Evolutionary conservation across 331 rosid species (phyloP).

Genomic region (Dryas integrifolia): DNA sequence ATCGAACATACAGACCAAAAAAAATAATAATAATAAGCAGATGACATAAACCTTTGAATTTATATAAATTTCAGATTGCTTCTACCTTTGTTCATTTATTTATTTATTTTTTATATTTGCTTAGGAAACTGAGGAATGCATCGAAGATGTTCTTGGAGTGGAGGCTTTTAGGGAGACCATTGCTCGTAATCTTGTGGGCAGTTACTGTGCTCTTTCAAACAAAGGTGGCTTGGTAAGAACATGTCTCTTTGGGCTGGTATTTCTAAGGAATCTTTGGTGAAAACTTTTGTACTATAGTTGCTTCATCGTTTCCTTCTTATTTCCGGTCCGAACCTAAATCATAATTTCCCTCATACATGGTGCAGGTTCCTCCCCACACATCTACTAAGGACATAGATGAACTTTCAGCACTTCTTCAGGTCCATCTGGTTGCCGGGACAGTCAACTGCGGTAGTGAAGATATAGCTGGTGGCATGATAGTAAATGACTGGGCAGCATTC

Average conservation of each 20-base stretch:
- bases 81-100: background rate
- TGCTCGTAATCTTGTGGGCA: slow-evolving; percentile 91
- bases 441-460: slow-evolving; percentile 87
- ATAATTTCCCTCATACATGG: background rate
- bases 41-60: background rate
- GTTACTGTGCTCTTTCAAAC: slow-evolving; percentile 79
- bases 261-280: background rate
- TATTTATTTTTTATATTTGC: slow-evolving; percentile 2
- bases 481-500: slow-evolving; percentile 87
- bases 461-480: slow-evolving; percentile 71
- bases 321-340: background rate
- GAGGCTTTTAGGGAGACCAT: slow-evolving; percentile 94
- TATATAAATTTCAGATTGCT: background rate
- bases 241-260: background rate
- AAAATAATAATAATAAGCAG: no score
- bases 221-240: slow-evolving; percentile 81
- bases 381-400: slow-evolving; percentile 88
- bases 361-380: slow-evolving; percentile 92
- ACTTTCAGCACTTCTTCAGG: slow-evolving; percentile 87
- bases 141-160: slow-evolving; percentile 89
- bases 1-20: no score
- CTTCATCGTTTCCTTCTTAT: background rate
- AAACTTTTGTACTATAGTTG: background rate
- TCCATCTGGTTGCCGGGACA: slow-evolving; percentile 78
- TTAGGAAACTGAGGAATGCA: slow-evolving; percentile 92